Base-by-base conservation (phyloP, 2,329 filamentous ascomycete species). In the Fusarium beomiforme region DNA sequence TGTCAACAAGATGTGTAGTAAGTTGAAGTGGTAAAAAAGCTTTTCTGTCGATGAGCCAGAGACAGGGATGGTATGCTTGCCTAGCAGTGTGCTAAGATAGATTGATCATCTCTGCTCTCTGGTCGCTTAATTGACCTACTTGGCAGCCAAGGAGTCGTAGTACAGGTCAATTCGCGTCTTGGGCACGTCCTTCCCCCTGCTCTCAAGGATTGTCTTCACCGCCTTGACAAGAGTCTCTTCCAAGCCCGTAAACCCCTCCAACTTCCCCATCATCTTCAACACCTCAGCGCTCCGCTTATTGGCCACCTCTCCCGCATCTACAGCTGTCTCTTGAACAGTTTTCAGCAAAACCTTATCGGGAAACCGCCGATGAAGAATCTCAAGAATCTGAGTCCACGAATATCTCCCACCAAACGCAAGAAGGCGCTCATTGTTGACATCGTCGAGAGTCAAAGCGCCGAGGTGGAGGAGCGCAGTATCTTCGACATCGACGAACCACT, bases 221-320 rank as follows among this genome's bases (percentile, higher is more conserved):
- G 17, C 47, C 47, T 50, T 24, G 6, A 16, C 21, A 8, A 50
- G 17, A n/a, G 47, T 50, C 4, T 36, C 4, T 0, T 50, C 47
- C 21, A 50, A 36, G 0, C 8, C 0, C 0, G 31, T 36, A 1
- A 50, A 36, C 5, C 47, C 47, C 0, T n/a, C 21, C 0, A 24
- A 1, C 2, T 50, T 50, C 3, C 31, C 31, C 31, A 36, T 36
- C 9, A 16, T 19, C 21, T 17, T 12, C 47, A 50, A 12, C 5
- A 24, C 9, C 12, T 36, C 16, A n/a, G 17, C 21, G 3, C 31
- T 36, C 9, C 47, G 19, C 12, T 16, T 0, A 6, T n/a, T 50
- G 8, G 19, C 12, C 0, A 50, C 47, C 12, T 50, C 47, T 24
- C 31, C 31, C 11, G 31, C 12, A 36, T 50, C 31, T 2, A 37